A percentile compares a stretch with the other conserved stretches of the same genome.
Conservation (phyloP, 225 moss, liverwort and hornwort genomes). For the Antitrichia curtipendula region DNA sequence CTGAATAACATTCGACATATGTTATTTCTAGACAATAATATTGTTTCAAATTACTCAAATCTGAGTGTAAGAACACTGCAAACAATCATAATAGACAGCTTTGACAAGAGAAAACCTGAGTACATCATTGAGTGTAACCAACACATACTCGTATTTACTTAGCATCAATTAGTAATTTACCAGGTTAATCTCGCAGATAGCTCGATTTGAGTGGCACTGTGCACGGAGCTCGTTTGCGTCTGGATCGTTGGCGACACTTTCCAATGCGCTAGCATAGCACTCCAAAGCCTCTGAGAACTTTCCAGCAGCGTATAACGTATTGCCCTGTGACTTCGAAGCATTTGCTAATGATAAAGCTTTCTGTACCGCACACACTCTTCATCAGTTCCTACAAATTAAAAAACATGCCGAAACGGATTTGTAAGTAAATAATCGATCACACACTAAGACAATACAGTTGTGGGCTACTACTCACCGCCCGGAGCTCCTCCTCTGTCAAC, state of each 20-base stretch:
- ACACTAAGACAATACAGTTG: not conserved
- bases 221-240: conserved; percentile 58
- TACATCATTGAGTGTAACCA: not conserved
- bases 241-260: conserved; percentile 30
- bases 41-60: not conserved
- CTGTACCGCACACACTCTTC: conserved; percentile 15
- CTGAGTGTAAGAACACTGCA: not conserved
- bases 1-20: not conserved
- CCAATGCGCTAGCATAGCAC: conserved; percentile 51
- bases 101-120: not conserved
- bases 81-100: not conserved
- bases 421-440: not conserved
- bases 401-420: not conserved
- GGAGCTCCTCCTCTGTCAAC: conserved; percentile 37
- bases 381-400: not conserved
- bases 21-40: not conserved
- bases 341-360: conserved; percentile 36
- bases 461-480: conserved; percentile 4
- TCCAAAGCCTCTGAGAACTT: conserved; percentile 57
- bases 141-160: not conserved
- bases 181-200: conserved; percentile 60
- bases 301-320: conserved; percentile 45
- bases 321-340: conserved; percentile 62
- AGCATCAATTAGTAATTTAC: not conserved
- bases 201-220: conserved; percentile 67